phyloP scores from a whole-genome alignment of 805 yeast genomes.

The Candida jianshihensis region DNA sequence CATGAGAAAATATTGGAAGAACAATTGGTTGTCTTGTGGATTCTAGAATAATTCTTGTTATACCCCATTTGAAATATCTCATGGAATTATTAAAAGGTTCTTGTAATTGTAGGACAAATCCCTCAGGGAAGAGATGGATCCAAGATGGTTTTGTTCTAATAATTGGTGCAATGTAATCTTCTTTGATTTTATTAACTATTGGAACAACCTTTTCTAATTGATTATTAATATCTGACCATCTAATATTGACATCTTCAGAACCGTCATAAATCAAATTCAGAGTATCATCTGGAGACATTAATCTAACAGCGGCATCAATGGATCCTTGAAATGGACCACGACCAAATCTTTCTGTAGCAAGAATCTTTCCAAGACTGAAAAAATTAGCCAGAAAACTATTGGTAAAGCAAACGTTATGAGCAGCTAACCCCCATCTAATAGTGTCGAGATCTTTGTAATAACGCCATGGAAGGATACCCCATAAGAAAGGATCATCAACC shows the following conservation, averaged over 20 bases:
- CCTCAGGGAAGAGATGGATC: constrained; percentile 95
- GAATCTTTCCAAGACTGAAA: constrained; percentile 84
- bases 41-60: constrained; percentile 76
- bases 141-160: constrained; percentile 65
- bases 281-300: constrained; percentile 73
- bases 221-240: constrained; percentile 12
- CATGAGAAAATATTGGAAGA: constrained; percentile 79
- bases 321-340: constrained; percentile 90
- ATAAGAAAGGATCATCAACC: constrained; percentile 86
- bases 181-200: constrained; percentile 11
- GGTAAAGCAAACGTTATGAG: constrained; percentile 82
- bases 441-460: constrained; percentile 54
- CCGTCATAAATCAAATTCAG: constrained; percentile 34
- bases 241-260: constrained; percentile 6
- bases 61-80: constrained; percentile 96
- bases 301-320: constrained; percentile 75
- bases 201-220: constrained; percentile 1
- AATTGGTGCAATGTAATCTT: constrained; percentile 45
- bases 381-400: constrained; percentile 44
- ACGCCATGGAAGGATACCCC: constrained; percentile 79
- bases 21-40: constrained; percentile 78
- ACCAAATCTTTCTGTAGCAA: constrained; percentile 84
- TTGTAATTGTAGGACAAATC: constrained; percentile 78
- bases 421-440: constrained; percentile 93
- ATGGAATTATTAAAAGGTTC: constrained; percentile 80